phyloP scores from a whole-genome alignment of 805 yeast species.

The Saturnispora quitensis region DNA sequence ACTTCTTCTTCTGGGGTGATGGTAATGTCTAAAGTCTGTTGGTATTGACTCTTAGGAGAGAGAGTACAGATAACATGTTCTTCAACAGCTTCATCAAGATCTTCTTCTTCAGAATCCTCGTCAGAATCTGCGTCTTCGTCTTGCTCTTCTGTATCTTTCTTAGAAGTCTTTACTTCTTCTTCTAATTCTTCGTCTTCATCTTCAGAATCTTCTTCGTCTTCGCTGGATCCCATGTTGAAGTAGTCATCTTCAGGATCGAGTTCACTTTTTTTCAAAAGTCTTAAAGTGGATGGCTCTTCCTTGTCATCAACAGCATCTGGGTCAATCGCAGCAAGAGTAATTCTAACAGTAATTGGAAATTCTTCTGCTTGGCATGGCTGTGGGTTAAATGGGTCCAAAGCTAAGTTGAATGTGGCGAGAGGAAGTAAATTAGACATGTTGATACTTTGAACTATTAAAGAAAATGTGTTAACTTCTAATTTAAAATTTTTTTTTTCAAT shows the following conservation, averaged over 20 bases:
- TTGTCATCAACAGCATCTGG: conserved; percentile 79
- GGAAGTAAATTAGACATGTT: conserved; percentile 70
- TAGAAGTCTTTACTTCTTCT: conserved; percentile 23
- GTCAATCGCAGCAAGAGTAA: conserved; percentile 93
- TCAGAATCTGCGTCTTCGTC: conserved; percentile 30
- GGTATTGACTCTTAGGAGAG: conserved; percentile 75
- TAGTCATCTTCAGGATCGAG: conserved; percentile 36
- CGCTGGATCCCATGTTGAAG: conserved; percentile 30
- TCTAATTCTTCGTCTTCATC: conserved; percentile 25
- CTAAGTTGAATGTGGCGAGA: conserved; percentile 77
- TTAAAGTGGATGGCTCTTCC: conserved; percentile 78
- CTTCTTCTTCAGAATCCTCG: conserved; percentile 49
- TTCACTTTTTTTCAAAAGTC: conserved; percentile 65
- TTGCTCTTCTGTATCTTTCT: conserved; percentile 21
- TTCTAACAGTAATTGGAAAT: conserved; percentile 80
- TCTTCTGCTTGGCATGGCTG: conserved; percentile 80
- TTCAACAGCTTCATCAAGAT: conserved; percentile 67
- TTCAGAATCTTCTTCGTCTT: conserved; percentile 36
- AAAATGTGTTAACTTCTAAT: neutral
- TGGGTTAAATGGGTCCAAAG: conserved; percentile 79
- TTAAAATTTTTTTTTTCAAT: neutral
- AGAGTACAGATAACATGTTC: conserved; percentile 84
- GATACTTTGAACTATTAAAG: neutral
- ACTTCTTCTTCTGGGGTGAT: conserved; percentile 92
- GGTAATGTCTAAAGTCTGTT: conserved; percentile 85